These are phyloP conservation scores for Didymella keratinophila DNA, from an alignment of 2,329 filamentous ascomycete genomes.

Conservation along the genomic window DNA sequence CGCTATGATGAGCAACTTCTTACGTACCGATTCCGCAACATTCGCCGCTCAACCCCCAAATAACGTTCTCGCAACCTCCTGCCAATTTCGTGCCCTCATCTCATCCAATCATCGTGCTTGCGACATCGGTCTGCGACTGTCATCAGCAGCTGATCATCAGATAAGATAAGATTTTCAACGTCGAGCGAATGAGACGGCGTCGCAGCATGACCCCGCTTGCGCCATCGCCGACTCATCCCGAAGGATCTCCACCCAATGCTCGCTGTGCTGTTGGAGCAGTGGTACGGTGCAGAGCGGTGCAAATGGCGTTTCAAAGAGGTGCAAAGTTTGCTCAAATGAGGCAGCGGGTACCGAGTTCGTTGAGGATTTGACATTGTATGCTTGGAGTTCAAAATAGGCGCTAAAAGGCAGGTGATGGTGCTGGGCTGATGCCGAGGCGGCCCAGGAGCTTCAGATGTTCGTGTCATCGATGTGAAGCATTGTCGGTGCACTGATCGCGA, in stretches of 20 bases:
- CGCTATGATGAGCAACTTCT: slow-evolving; percentile 1
- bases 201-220: background rate
- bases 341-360: too few species aligned
- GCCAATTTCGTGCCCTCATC: too few species aligned
- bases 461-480: background rate
- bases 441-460: background rate
- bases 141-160: slow-evolving; percentile 1
- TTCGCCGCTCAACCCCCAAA: background rate
- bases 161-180: slow-evolving; percentile 12
- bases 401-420: background rate
- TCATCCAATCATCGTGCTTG: background rate
- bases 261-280: slow-evolving; percentile 5
- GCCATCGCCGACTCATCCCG: slow-evolving; percentile 13
- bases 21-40: slow-evolving; percentile 2
- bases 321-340: too few species aligned
- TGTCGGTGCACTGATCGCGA: background rate
- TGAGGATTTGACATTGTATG: too few species aligned
- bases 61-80: too few species aligned
- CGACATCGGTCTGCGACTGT: slow-evolving; percentile 4
- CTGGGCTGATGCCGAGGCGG: background rate
- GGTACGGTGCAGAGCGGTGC: background rate
- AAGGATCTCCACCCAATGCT: slow-evolving; percentile 13
- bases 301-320: background rate
- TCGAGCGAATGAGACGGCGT: background rate
- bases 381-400: background rate